These are phyloP conservation scores for Trichoderma polysporum DNA, from an alignment of 2,329 filamentous ascomycete species.

Conservation along the genomic window DNA sequence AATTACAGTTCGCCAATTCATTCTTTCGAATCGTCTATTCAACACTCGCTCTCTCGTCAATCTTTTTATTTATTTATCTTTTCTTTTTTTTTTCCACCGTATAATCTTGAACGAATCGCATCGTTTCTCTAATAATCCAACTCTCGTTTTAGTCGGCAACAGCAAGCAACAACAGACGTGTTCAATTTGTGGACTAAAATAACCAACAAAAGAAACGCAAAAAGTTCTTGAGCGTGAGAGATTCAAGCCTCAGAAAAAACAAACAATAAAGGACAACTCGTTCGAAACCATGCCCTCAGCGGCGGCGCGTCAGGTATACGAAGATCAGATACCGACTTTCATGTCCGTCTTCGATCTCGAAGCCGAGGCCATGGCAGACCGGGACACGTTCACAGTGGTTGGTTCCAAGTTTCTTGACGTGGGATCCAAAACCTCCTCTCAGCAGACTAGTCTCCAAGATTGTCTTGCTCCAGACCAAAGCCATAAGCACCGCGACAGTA, in stretches of 20 bases:
- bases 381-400: conserved; percentile 54
- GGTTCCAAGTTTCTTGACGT: conserved; percentile 54
- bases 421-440: conserved; percentile 41
- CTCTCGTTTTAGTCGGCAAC: neutral
- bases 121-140: neutral
- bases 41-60: conserved; percentile 5
- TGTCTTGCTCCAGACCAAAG: conserved; percentile 47
- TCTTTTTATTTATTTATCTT: conserved; percentile 24
- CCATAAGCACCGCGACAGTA: conserved; percentile 73
- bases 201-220: neutral
- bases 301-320: conserved; percentile 59
- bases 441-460: conserved; percentile 40
- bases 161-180: neutral
- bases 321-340: conserved; percentile 72
- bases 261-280: neutral
- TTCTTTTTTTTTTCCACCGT: conserved; percentile 16
- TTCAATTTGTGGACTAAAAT: neutral
- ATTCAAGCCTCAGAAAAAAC: neutral
- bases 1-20: conserved; percentile 24
- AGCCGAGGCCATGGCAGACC: conserved; percentile 53
- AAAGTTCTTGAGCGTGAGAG: neutral
- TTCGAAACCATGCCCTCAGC: conserved; percentile 59
- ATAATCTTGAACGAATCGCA: neutral
- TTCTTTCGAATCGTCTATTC: conserved; percentile 26
- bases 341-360: conserved; percentile 74